Conservation (phyloP, 1,139 yeast genomes). For the Geotrichum aggregatum region DNA sequence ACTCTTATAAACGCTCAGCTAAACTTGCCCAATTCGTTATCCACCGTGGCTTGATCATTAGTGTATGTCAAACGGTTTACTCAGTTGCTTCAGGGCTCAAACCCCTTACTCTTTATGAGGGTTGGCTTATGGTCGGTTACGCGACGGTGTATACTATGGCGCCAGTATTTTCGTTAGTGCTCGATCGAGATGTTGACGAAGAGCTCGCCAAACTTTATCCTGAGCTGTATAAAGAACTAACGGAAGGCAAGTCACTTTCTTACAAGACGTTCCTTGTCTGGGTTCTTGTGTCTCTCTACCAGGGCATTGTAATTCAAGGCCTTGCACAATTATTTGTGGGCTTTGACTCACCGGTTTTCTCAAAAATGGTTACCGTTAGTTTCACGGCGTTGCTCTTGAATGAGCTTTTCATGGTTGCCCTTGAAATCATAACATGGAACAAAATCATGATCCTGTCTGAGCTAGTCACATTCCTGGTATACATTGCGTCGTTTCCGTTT, state of each 20-base stretch:
- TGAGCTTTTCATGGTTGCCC: conserved; percentile 89
- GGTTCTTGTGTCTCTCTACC: conserved; percentile 83
- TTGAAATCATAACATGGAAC: conserved; percentile 89
- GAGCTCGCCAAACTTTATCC: conserved; percentile 87
- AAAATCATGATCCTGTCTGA: conserved; percentile 70
- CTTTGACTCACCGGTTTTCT: conserved; percentile 51
- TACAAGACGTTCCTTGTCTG: conserved; percentile 86
- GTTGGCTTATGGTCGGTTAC: conserved; percentile 98
- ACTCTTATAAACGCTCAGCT: conserved; percentile 91
- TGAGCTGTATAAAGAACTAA: conserved; percentile 87
- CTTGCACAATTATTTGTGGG: conserved; percentile 74
- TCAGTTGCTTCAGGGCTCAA: conserved; percentile 83
- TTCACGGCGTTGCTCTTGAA: conserved; percentile 76
- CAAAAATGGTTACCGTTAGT: conserved; percentile 77
- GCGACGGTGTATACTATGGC: conserved; percentile 97
- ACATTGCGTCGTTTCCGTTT: conserved; percentile 73
- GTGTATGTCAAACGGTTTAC: conserved; percentile 94
- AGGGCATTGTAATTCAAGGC: conserved; percentile 76
- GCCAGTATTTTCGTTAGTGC: conserved; percentile 90
- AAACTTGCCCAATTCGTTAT: conserved; percentile 92
- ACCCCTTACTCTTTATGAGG: conserved; percentile 90
- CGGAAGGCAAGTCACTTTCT: conserved; percentile 80
- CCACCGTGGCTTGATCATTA: conserved; percentile 89
- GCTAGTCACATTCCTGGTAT: conserved; percentile 62
- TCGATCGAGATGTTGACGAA: conserved; percentile 89